A percentile compares a stretch with the other conserved stretches of the same genome.
phyloP scores from a whole-genome alignment of 306 rosid genomes.

The Hippophae rhamnoides region DNA sequence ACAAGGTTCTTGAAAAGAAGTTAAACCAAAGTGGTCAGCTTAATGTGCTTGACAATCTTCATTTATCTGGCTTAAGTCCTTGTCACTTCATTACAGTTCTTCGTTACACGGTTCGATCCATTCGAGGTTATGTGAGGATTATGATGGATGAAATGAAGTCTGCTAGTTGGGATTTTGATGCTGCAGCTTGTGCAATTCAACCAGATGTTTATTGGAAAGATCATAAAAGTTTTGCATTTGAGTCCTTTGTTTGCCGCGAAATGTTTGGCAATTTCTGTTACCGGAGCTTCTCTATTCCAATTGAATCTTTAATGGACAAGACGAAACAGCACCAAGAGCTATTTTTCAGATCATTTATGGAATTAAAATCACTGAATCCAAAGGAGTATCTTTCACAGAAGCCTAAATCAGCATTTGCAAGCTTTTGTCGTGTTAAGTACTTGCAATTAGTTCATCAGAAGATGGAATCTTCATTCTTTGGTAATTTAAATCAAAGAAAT shows the following conservation, averaged over 20 bases:
- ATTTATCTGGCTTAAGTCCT: slow-evolving; percentile 45
- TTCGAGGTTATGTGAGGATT: slow-evolving; percentile 48
- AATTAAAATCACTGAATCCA: slow-evolving; percentile 49
- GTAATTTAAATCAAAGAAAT: slow-evolving; percentile 53
- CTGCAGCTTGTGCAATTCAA: slow-evolving; percentile 51
- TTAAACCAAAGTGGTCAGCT: slow-evolving; percentile 58
- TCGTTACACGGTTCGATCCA: slow-evolving; percentile 45
- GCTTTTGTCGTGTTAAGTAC: slow-evolving; percentile 63
- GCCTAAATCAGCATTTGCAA: slow-evolving; percentile 60
- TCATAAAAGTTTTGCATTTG: slow-evolving; percentile 69
- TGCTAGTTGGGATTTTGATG: slow-evolving; percentile 50
- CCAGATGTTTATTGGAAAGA: slow-evolving; percentile 46
- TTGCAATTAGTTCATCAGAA: slow-evolving; percentile 57
- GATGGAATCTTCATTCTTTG: slow-evolving; percentile 63
- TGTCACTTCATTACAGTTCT: slow-evolving; percentile 48
- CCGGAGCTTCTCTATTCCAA: slow-evolving; percentile 49
- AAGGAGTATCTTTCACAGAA: slow-evolving; percentile 38
- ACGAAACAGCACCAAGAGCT: slow-evolving; percentile 26
- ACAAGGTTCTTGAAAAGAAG: slow-evolving; percentile 49
- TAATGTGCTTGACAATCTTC: slow-evolving; percentile 40
- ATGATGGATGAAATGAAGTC: slow-evolving; percentile 60
- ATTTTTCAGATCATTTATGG: slow-evolving; percentile 48
- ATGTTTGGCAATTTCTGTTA: slow-evolving; percentile 68
- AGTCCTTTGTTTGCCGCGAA: slow-evolving; percentile 62
- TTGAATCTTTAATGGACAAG: slow-evolving; percentile 25